These are phyloP conservation scores for Cryptococcus deneoformans DNA, from an alignment of 1,284 basidiomycete species.

Conservation along the genomic window DNA sequence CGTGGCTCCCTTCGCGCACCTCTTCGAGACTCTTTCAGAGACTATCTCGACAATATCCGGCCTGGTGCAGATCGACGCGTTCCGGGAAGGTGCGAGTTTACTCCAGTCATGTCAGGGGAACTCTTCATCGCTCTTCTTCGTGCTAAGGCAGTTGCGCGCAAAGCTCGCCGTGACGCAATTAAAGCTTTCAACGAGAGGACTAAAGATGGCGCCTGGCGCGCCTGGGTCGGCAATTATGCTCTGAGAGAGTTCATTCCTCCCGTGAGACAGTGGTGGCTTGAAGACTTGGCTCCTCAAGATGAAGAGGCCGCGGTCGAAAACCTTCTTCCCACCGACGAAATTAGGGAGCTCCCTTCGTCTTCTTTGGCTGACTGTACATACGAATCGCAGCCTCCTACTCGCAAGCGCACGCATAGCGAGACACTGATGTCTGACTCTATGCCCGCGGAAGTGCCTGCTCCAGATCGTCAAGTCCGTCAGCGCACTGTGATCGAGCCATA, in stretches of 20 bases:
- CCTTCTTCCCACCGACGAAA: not conserved
- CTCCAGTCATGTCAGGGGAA: not conserved
- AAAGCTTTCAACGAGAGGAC: slow-evolving; percentile 7
- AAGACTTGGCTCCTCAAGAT: not conserved
- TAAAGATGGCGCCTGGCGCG: slow-evolving; percentile 7
- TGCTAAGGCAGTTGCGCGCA: not conserved
- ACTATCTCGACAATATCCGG: not conserved
- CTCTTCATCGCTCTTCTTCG: slow-evolving; percentile 4
- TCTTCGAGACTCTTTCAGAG: not conserved
- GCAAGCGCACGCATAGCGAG: slow-evolving; percentile 1
- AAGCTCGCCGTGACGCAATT: slow-evolving; percentile 1
- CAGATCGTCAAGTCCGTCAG: not conserved
- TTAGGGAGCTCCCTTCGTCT: not conserved
- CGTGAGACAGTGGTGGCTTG: slow-evolving; percentile 10
- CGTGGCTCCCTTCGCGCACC: not conserved
- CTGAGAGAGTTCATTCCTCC: slow-evolving; percentile 2
- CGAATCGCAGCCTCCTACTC: not conserved
- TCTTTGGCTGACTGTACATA: not conserved
- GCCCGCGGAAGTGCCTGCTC: not conserved
- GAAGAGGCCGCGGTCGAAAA: not conserved
- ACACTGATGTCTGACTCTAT: not conserved
- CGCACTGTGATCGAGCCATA: not conserved
- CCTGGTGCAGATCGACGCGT: not conserved
- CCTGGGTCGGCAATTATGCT: slow-evolving; percentile 10
- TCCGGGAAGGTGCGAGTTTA: not conserved